These are phyloP conservation scores for Avicennia marina DNA, from an alignment of 257 asterid genomes.

Conservation along the genomic window DNA sequence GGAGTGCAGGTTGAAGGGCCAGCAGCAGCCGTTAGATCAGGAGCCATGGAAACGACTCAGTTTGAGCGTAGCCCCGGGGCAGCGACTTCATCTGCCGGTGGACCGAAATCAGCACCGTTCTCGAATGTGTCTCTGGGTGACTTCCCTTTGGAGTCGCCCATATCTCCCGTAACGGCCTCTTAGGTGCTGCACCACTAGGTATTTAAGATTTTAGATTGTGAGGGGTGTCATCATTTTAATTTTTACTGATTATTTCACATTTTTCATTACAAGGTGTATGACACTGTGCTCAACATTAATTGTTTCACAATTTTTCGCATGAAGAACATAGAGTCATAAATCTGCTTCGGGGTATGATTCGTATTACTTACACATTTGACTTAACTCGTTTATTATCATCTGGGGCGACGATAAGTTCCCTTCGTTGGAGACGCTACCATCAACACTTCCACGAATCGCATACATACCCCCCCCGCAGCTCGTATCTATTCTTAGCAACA, in stretches of 20 bases:
- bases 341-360: not conserved
- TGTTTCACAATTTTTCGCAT: too few species aligned
- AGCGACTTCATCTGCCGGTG: slow-evolving; percentile 62
- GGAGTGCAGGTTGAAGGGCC: slow-evolving; percentile 56
- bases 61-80: slow-evolving; percentile 42
- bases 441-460: slow-evolving; percentile 64
- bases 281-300: too few species aligned
- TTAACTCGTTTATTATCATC: slow-evolving; percentile 17
- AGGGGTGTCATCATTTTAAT: too few species aligned
- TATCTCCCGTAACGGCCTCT: slow-evolving; percentile 42
- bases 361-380: too few species aligned
- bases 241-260: too few species aligned
- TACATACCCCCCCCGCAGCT: slow-evolving; percentile 54
- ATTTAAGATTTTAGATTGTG: not conserved
- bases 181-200: slow-evolving; percentile 39
- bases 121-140: slow-evolving; percentile 58
- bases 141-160: slow-evolving; percentile 86
- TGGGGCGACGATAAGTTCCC: slow-evolving; percentile 56
- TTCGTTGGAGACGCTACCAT: slow-evolving; percentile 58
- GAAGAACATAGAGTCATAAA: too few species aligned
- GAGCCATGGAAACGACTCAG: slow-evolving; percentile 58
- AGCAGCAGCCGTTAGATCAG: slow-evolving; percentile 52
- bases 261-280: too few species aligned
- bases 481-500: slow-evolving; percentile 78
- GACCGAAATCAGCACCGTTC: slow-evolving; percentile 76